These are phyloP conservation scores for Neurospora sp. DNA, from an alignment of 495 filamentous ascomycete genomes.

Conservation along the genomic window DNA sequence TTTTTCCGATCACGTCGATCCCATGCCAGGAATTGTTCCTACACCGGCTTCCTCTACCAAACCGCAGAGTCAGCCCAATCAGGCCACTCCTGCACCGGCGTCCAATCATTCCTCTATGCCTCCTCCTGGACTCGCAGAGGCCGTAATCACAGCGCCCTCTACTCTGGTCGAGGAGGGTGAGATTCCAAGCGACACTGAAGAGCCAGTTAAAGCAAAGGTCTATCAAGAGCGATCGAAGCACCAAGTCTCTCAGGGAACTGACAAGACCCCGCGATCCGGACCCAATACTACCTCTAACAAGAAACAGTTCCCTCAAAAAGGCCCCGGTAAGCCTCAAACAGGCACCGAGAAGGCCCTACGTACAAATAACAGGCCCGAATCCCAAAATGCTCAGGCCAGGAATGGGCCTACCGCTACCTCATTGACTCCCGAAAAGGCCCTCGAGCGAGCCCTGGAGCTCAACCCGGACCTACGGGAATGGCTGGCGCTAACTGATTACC, in stretches of 20 bases:
- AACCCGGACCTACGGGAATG: conserved; percentile 47
- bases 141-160: not conserved
- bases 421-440: conserved; percentile 1
- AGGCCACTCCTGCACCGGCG: not conserved
- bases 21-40: not conserved
- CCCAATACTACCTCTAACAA: not conserved
- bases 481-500: conserved; percentile 50
- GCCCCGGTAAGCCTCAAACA: not conserved
- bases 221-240: not conserved
- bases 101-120: not conserved
- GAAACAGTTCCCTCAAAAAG: not conserved
- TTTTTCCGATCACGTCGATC: conserved; percentile 1
- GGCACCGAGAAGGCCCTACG: not conserved
- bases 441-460: conserved; percentile 11
- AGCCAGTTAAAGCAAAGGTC: not conserved
- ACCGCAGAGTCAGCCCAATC: not conserved
- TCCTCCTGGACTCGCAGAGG: not conserved
- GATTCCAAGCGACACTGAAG: not conserved
- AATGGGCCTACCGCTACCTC: not conserved
- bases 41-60: not conserved
- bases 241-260: not conserved
- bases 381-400: not conserved
- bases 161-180: not conserved
- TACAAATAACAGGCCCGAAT: not conserved
- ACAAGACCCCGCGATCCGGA: not conserved